Conservation (phyloP, 805 yeast species). For the Wickerhamomyces pijperi region DNA sequence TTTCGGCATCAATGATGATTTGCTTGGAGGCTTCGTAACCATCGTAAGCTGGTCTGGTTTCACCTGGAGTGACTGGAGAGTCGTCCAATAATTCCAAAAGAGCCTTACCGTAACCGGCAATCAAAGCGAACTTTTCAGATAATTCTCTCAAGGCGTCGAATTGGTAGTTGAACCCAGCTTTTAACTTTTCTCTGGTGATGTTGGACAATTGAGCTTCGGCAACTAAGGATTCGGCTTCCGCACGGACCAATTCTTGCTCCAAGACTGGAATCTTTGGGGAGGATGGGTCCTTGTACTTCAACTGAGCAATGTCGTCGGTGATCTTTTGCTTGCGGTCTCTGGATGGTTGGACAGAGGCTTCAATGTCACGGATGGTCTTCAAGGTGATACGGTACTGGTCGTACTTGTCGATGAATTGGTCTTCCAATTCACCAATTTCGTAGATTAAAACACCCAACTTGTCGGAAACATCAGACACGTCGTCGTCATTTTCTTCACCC, state of each 20-base stretch:
- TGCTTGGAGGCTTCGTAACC: conserved; percentile 98
- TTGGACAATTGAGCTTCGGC: conserved; percentile 98
- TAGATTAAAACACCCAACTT: conserved; percentile 91
- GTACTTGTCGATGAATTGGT: conserved; percentile 95
- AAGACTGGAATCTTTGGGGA: conserved; percentile 90
- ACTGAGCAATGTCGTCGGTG: conserved; percentile 94
- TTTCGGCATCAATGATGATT: conserved; percentile 93
- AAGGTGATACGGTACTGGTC: conserved; percentile 95
- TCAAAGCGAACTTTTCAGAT: conserved; percentile 90
- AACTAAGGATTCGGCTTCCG: conserved; percentile 97
- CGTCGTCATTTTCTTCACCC: conserved; percentile 98
- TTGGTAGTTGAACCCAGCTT: conserved; percentile 95
- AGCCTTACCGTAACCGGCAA: conserved; percentile 99
- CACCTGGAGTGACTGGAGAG: conserved; percentile 97
- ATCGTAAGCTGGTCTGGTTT: conserved; percentile 95
- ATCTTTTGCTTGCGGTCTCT: conserved; percentile 97
- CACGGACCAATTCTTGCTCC: conserved; percentile 97
- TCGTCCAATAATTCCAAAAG: conserved; percentile 91
- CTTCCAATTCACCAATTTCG: conserved; percentile 97
- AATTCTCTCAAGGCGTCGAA: conserved; percentile 92
- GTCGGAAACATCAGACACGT: conserved; percentile 93
- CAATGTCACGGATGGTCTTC: conserved; percentile 91
- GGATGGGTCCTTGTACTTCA: conserved; percentile 97
- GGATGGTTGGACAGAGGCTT: conserved; percentile 95
- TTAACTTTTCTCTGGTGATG: conserved; percentile 95